Evolutionary conservation across 2,329 filamentous ascomycete genomes (phyloP), one percentile per base, ranked within the genome.

Genomic region (Hymenoscyphus occultus): DNA sequence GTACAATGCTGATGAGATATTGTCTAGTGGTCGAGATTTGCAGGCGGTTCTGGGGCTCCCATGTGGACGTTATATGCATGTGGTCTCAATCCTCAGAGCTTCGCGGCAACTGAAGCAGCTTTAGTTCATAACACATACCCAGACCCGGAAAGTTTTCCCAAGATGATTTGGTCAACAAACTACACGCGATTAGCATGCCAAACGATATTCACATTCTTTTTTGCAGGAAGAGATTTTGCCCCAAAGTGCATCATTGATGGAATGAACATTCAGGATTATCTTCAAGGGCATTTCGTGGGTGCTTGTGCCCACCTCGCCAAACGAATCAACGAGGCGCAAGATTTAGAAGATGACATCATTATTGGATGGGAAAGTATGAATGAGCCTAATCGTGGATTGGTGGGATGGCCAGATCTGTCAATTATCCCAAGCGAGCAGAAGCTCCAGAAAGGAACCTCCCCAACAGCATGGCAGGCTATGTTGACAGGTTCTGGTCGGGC

Each of bases 81-180:
- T 70, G 95, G 95, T 9, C 81, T 99, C 58, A 92, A 99, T 74
- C 95, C 95, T 0, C 84, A 89, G 76, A 88, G 85, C 70, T 97
- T 99, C 74, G 87, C 88, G 61, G 87, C 86, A 22, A 99, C 93
- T 14, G 90, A 97, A 78, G 94, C 94, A 3, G 92, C 95, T 45
- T 85, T 98, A 66, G 94, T 99, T 6, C 95, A 99, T 62, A 99
- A 98, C 74, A 96, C 91, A 1, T 97, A 92, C 75, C 88, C 91
- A 10, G 85, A 96, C 22, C 92, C 93, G 9, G 88, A 88, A 32
- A 84, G 89, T 0, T 99, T 94, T 70, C 95, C 95, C 31, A 98
- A 97, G 80, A 99, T 99, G 96, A 94, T 98, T 65, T 99, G 95
- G 95, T 93, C 94, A 16, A 98, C 96, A 61, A 99, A 99, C 76